Evolutionary conservation across 1,284 basidiomycete species (phyloP), one percentile per base, ranked within the genome.

Genomic region (Sphaerobolus stellatus): DNA sequence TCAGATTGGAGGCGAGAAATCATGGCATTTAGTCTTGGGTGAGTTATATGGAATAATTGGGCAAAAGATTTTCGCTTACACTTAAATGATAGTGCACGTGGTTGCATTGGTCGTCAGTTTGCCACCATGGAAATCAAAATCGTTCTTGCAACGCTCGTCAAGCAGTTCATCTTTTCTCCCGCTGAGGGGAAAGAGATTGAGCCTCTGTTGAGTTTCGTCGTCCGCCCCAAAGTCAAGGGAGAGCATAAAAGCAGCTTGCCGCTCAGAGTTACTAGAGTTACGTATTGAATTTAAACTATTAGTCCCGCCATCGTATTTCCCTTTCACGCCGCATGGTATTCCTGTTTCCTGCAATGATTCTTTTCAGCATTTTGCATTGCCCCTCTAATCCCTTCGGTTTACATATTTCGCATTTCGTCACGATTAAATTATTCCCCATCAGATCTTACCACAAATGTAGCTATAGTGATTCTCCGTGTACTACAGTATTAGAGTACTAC

Each of bases 21-120:
- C 30, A 71, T 83, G 53, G 77, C 78, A 5, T 84, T 84, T 59
- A 79, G 81, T 56, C 69, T 77, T 52, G 81, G 81, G 82, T 81
- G 58, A 57, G 75, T 52, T n/a, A 4, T 5, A 43, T n/a, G 4
- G 13, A 11, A 24, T 8, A 43, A 43, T 27, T 43, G 13, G 28
- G 13, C 41, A 18, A 43, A 24, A n/a, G 5, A 41, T 20, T 41
- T 4, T n/a, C 13, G n/a, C n/a, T n/a, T n/a, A n/a, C n/a, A n/a
- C n/a, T 3, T 24, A 11, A 24, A 29, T 22, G 3, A 11, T 16
- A 54, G 53, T 7, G 11, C 53, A 16, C 53, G 53, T 30, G 53
- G 53, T 5, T 57, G 56, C 22, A 50, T 54, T 29, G 56, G 56
- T 6, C 51, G 45, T 27, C 47, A n/a, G 5, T 57, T 57, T 47